Evolutionary conservation across 2,329 filamentous ascomycete species (phyloP).

Genomic region (Penicillium sp.): DNA sequence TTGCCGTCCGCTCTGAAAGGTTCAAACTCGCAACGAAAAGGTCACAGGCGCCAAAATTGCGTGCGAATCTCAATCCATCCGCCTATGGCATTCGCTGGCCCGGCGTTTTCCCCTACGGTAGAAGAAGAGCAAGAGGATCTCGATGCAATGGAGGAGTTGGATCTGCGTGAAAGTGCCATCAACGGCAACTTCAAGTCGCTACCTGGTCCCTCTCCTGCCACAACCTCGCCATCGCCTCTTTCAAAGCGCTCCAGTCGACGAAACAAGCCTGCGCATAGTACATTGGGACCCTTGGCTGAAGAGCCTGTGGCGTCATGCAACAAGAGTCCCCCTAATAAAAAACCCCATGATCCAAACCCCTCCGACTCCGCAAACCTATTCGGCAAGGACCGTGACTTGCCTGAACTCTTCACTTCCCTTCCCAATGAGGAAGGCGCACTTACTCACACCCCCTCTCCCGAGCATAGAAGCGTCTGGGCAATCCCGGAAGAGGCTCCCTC

Average conservation of each 20-base stretch:
- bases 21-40: slow-evolving; percentile 35
- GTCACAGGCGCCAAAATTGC: slow-evolving; percentile 46
- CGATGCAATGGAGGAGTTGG: slow-evolving; percentile 33
- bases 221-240: slow-evolving; percentile 13
- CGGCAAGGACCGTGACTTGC: slow-evolving; percentile 23
- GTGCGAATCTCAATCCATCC: slow-evolving; percentile 44
- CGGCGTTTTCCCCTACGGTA: slow-evolving; percentile 35
- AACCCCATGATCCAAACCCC: slow-evolving; percentile 9
- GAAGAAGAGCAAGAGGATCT: slow-evolving; percentile 38
- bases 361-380: not conserved
- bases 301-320: slow-evolving; percentile 17
- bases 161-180: slow-evolving; percentile 24
- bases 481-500: slow-evolving; percentile 21
- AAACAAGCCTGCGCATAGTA: slow-evolving; percentile 18
- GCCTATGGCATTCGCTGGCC: slow-evolving; percentile 35
- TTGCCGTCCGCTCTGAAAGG: slow-evolving; percentile 36
- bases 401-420: slow-evolving; percentile 29
- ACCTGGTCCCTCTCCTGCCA: not conserved
- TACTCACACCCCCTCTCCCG: slow-evolving; percentile 33
- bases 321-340: slow-evolving; percentile 28
- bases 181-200: slow-evolving; percentile 16
- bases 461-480: slow-evolving; percentile 30
- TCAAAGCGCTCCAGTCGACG: slow-evolving; percentile 22
- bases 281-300: slow-evolving; percentile 22
- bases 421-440: slow-evolving; percentile 18